phyloP scores from a whole-genome alignment of 257 asterid species.

The Rauvolfia tetraphylla region DNA sequence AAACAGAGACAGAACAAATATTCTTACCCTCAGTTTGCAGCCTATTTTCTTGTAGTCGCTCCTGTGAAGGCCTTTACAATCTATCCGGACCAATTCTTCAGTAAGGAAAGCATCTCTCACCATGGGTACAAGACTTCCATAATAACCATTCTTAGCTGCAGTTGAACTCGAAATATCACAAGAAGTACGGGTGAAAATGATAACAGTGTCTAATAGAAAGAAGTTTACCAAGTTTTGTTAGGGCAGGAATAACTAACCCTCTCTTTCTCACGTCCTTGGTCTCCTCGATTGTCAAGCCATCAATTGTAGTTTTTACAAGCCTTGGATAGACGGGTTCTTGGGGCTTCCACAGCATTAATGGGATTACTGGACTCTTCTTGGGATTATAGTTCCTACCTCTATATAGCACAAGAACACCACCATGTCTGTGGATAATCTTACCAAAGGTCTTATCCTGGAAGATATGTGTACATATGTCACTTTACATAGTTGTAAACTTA shows the following conservation, averaged over 20 bases:
- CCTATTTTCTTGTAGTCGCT: slow-evolving; percentile 93
- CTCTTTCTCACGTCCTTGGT: slow-evolving; percentile 77
- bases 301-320: slow-evolving; percentile 77
- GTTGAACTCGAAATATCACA: slow-evolving; percentile 7
- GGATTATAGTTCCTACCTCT: slow-evolving; percentile 75
- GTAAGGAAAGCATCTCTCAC: slow-evolving; percentile 83
- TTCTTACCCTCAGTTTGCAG: slow-evolving; percentile 72
- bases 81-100: slow-evolving; percentile 78
- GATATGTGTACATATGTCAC: slow-evolving; percentile 9
- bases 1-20: background rate
- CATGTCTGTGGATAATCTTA: slow-evolving; percentile 71
- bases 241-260: slow-evolving; percentile 66
- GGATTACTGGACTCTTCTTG: slow-evolving; percentile 60
- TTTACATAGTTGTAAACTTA: background rate
- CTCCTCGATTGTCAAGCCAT: slow-evolving; percentile 81
- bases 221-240: slow-evolving; percentile 73
- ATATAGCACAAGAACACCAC: slow-evolving; percentile 61
- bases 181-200: slow-evolving; percentile 2
- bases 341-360: slow-evolving; percentile 95
- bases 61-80: slow-evolving; percentile 75
- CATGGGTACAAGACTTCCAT: slow-evolving; percentile 87
- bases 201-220: slow-evolving; percentile 4
- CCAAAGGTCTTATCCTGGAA: slow-evolving; percentile 85
- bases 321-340: slow-evolving; percentile 91
- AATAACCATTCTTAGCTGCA: slow-evolving; percentile 93